Base-by-base conservation (phyloP, 441 rosid species). In the Flueggea neowawraea region DNA sequence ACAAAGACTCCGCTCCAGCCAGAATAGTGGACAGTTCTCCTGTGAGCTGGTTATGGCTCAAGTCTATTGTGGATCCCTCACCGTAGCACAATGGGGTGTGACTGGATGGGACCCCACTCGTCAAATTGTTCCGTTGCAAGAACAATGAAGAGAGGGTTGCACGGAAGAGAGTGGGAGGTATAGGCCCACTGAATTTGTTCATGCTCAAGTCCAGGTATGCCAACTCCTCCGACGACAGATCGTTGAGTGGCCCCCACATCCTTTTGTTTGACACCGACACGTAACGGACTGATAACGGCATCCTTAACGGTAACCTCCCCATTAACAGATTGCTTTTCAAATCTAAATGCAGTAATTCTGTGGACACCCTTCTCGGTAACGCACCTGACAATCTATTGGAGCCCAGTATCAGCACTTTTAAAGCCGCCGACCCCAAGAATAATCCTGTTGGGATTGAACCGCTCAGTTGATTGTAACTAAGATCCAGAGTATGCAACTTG, bases 71-170 rank as follows among this genome's bases (percentile, higher is more conserved):
- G 52, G 93, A 80, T 52, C 93, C 93, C 14, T 63, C 69, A 10
- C 73, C 80, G 76, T 76, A 75, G 28, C 9, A 77, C 66, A 44
- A 56, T 6, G 2, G 50, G 8, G 6, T 22, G 16, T 31, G 74
- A 55, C 6, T 7, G 57, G 11, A 1, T 12, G 69, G 36, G 75
- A 84, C 59, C 71, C 55, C 69, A 0, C 93, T 84, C 6, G 95
- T 80, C 49, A 89, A 81, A 77, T 85, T 82, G 86, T 91, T 91
- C 80, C 96, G 82, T 80, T 89, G 98, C 69, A 89, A 54, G 43
- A 84, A 74, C 75, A 83, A 61, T 47, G 88, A 80, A 51, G 88
- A 62, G 69, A 84, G 75, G 5, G 80, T 2, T 6, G 81, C 74
- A 22, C 70, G 41, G 66, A 85, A 82, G 74, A 91, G 82, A 4